Evolutionary conservation across 129 eudicot genomes (phyloP).

Genomic region (Helianthus tuberosus): DNA sequence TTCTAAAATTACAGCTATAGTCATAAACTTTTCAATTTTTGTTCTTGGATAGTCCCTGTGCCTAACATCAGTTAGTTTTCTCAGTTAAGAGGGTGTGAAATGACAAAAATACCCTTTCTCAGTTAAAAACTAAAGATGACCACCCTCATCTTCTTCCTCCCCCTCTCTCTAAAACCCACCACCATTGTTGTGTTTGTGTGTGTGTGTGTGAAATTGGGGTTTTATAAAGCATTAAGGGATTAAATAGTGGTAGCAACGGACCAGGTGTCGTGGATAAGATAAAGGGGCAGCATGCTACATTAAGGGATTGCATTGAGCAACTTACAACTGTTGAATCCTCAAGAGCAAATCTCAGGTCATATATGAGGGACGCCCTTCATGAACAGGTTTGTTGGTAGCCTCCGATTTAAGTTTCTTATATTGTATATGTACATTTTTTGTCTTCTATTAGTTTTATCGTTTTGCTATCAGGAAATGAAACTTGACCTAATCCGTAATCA

Average conservation of each 20-base stretch:
- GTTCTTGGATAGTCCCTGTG: no score
- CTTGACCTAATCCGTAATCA: conserved; percentile 73
- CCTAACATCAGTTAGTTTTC: no score
- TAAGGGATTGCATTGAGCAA: conserved; percentile 75
- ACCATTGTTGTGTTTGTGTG: no score
- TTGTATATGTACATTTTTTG: not conserved
- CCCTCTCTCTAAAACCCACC: no score
- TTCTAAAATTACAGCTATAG: no score
- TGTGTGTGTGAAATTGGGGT: no score
- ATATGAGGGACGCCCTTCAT: conserved; percentile 72
- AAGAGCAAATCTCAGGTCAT: conserved; percentile 72
- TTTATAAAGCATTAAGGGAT: no score
- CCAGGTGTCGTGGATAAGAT: conserved; percentile 63
- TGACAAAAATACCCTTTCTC: no score
- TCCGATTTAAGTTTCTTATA: conserved; percentile 1
- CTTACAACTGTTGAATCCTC: conserved; percentile 69
- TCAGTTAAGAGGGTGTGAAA: no score
- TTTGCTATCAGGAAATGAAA: conserved; percentile 66
- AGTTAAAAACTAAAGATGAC: no score
- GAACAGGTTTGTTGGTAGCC: conserved; percentile 71
- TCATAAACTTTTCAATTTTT: no score
- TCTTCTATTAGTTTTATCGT: conserved; percentile 6
- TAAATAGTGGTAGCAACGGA: conserved; percentile 16
- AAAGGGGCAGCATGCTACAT: conserved; percentile 67
- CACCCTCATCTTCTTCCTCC: no score